A percentile compares a stretch with the other conserved stretches of the same genome.
phyloP scores from a whole-genome alignment of 352 stramenopile species.

The Globisporangium abappressorium region DNA sequence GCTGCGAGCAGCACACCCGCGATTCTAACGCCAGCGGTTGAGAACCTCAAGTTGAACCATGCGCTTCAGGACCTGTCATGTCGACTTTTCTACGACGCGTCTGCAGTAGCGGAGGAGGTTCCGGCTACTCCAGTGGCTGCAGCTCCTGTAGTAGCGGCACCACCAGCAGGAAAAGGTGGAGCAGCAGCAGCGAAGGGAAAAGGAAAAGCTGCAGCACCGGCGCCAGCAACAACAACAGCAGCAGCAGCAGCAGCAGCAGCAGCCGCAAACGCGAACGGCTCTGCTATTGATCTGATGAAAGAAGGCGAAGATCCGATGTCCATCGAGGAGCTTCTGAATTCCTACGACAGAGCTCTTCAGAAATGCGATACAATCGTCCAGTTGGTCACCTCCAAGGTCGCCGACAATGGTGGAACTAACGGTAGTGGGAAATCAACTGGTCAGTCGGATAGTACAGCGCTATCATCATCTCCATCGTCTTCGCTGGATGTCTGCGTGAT shows the following conservation, averaged over 20 bases:
- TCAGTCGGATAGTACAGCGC: background rate
- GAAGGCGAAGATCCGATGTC: constrained; percentile 24
- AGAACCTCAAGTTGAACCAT: constrained; percentile 27
- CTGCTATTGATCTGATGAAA: constrained; percentile 6
- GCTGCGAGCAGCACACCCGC: constrained; percentile 41
- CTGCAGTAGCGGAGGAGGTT: constrained; percentile 20
- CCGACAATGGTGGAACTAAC: background rate
- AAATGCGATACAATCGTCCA: constrained; percentile 43
- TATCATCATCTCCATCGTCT: constrained; percentile 10
- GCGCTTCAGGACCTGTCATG: constrained; percentile 33
- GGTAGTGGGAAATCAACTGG: background rate
- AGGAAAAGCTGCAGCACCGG: constrained; percentile 28
- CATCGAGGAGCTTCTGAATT: constrained; percentile 36
- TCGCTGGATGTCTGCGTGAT: constrained; percentile 27
- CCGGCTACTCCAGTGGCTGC: constrained; percentile 13
- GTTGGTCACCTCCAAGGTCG: constrained; percentile 22
- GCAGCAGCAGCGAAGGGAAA: constrained; percentile 31
- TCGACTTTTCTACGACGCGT: constrained; percentile 37
- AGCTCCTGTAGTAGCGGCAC: background rate
- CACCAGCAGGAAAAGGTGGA: constrained; percentile 20
- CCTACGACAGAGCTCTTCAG: constrained; percentile 44
- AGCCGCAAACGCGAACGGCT: background rate
- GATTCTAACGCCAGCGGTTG: constrained; percentile 26
- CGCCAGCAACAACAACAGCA: constrained; percentile 16
- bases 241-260: constrained; percentile 17